A percentile compares a stretch with the other conserved stretches of the same genome.
Evolutionary conservation across 495 filamentous ascomycete species (phyloP).

Genomic region (Cercophora newfieldiana): DNA sequence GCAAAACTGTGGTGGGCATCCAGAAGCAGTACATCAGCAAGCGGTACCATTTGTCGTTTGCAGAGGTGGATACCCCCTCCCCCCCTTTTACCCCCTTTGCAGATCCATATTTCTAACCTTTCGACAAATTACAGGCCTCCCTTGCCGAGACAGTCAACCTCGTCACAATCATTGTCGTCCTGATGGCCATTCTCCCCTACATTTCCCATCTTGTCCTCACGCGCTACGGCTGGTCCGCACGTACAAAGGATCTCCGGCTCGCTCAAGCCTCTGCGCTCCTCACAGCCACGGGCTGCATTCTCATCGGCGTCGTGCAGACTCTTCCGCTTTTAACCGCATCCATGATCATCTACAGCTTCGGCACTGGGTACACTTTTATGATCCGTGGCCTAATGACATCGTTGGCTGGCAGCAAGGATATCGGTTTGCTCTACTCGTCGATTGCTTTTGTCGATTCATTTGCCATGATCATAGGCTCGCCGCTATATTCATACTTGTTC

Average conservation of each 20-base stretch:
- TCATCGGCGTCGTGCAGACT: neutral
- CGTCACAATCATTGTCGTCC: neutral
- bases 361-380: conserved; percentile 1
- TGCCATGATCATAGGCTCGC: neutral
- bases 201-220: neutral
- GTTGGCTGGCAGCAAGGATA: neutral
- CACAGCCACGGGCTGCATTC: neutral
- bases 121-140: neutral
- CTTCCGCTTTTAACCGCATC: neutral
- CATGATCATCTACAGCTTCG: neutral
- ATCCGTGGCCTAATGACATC: conserved; percentile 11
- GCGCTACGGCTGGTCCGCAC: neutral
- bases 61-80: neutral
- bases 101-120: too few species aligned
- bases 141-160: neutral
- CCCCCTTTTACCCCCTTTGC: too few species aligned
- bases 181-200: neutral
- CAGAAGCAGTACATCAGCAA: conserved; percentile 10
- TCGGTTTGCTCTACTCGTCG: conserved; percentile 3
- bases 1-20: neutral
- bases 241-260: conserved; percentile 3
- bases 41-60: conserved; percentile 4
- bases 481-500: neutral
- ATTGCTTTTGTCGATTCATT: neutral
- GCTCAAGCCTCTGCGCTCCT: neutral